Evolutionary conservation across 805 yeast genomes (phyloP).

Genomic region (Ogataea allantospora): DNA sequence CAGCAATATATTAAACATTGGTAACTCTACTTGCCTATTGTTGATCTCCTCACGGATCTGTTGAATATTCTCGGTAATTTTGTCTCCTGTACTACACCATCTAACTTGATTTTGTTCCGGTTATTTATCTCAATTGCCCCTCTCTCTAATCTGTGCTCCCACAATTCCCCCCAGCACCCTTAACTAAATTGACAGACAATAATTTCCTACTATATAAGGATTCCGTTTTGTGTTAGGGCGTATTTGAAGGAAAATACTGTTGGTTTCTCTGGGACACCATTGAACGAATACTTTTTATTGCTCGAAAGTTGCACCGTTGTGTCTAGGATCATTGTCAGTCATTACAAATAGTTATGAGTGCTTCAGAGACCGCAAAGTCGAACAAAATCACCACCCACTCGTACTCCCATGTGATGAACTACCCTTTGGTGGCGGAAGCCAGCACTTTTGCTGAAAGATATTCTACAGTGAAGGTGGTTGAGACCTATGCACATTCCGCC

Average conservation of each 20-base stretch:
- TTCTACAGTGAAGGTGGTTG: constrained; percentile 19
- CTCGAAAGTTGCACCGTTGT: constrained; percentile 1
- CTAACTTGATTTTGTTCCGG: too few species aligned
- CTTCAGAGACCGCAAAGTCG: constrained; percentile 9
- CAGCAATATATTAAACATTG: neutral
- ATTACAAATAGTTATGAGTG: constrained; percentile 7
- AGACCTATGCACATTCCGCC: constrained; percentile 17
- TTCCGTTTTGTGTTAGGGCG: constrained; percentile 1
- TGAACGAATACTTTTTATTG: constrained; percentile 1
- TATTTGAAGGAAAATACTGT: constrained; percentile 1
- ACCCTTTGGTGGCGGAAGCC: constrained; percentile 32
- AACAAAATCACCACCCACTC: constrained; percentile 17
- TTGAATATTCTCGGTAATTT: neutral
- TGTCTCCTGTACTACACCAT: too few species aligned
- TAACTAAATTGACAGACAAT: constrained; percentile 9
- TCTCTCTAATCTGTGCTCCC: neutral
- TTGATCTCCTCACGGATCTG: too few species aligned
- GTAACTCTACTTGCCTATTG: too few species aligned
- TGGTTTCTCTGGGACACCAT: neutral
- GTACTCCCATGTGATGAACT: constrained; percentile 30
- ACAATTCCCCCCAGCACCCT: constrained; percentile 7
- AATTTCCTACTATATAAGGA: constrained; percentile 6
- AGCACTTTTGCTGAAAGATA: constrained; percentile 16
- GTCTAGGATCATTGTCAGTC: neutral
- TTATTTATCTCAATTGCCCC: neutral